Evolutionary conservation across 257 asterid species (phyloP), one percentile per base, ranked within the genome.

Genomic region (Gentiana straminea): DNA sequence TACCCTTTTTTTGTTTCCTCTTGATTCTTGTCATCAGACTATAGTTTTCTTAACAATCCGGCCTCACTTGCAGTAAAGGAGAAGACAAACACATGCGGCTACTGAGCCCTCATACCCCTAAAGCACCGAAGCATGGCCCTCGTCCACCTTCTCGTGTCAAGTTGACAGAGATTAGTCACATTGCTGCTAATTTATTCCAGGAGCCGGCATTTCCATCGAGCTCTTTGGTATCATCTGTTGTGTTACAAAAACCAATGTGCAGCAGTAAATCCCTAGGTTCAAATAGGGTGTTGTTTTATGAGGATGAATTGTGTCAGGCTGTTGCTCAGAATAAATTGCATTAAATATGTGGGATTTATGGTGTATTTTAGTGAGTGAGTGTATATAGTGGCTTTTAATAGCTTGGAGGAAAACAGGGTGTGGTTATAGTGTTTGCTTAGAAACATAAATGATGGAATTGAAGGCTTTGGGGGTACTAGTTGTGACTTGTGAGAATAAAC

Each of bases 261-360:
- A 3, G 55, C 9, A 39, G 57, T 83, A 87, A 87, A 71, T 68
- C 94, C 13, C 13, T 84, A 81, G 91, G 80, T 62, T 86, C 96
- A 38, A 84, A 87, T 67, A 67, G 96, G 73, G 95, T 80, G 33
- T 68, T 91, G n/a, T 83, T 87, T 72, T 87, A 83, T 1, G 96
- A 91, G 80, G 98, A 91, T 10, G 98, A 91, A 64, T 66, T 91
- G 56, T 91, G 98, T 76, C 94, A 91, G 70, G 95, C 98, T 2
- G 98, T 87, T 57, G 96, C 96, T 35, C 96, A 87, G 69, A 91
- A 91, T 81, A 91, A 87, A 60, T 93, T 91, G 52, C 89, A 75
- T 60, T 91, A 89, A 41, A 41, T 4, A 24, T 24, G 24, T 24
- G 24, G 24, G 24, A 24, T 24, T 24, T 24, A 24, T 24, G 24